Base-by-base conservation (phyloP, 2,329 filamentous ascomycete genomes). In the Bipolaris cookei region DNA sequence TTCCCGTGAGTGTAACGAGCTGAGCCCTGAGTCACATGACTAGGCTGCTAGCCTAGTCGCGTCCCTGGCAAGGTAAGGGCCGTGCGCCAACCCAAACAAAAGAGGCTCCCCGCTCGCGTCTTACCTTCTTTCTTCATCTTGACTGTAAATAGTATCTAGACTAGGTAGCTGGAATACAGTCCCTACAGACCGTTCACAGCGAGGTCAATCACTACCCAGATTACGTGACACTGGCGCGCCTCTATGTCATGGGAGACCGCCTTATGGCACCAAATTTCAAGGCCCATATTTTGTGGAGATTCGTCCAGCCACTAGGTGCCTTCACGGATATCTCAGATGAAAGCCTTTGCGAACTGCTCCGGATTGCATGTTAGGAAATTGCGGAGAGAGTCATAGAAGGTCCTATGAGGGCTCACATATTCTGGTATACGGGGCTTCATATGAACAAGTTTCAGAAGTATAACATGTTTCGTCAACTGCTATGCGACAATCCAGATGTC, bases 331-430 rank as follows among this genome's bases (percentile, higher is more conserved):
- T 42, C 25, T 45, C 25, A 14, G n/a, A 39, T 18, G 25, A 20
- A 14, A 35, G 34, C 46, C 7, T 44, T 30, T 37, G 37, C 34
- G 46, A 51, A 41, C 47, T 51, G 23, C 39, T 55, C 23, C 41
- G 23, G 25, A 41, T 32, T 20, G 42, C 42, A 3, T 32, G 23
- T 20, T 6, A 3, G 8, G 42, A 45, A 21, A 45, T 45, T 14
- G 3, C 3, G 1, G 42, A 45, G 10, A 45, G 25, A 20, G 16
- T 13, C 2, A 3, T 7, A 14, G 42, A 45, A 8, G 23, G 32
- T 16, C 42, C 42, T 11, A 20, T 45, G 8, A 45, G 42, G 16
- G 16, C 25, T 11, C 16, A 45, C 8, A 45, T 45, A 32, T 45
- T 45, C 25, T 45, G 42, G 42, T 45, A 45, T 32, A 25, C 42